Evolutionary conservation across 1,139 yeast genomes (phyloP), one percentile per base, ranked within the genome.

Genomic region (Yarrowia galli): DNA sequence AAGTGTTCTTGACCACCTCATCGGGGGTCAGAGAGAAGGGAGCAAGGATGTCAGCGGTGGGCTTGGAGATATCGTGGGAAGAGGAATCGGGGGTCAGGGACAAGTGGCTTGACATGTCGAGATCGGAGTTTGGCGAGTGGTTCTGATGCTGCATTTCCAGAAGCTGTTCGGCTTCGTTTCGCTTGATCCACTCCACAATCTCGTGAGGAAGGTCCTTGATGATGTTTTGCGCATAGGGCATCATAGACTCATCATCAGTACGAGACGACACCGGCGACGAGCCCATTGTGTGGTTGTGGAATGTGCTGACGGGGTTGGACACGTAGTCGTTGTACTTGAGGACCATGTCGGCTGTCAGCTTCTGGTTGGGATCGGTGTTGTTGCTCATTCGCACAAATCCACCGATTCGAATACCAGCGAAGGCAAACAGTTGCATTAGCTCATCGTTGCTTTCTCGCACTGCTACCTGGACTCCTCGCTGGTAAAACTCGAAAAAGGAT

Each of bases 401-500:
- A 2, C 66, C 56, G 23, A 48, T 61, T 46, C 66, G 45, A 25
- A 61, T 61, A 5, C 66, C 66, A 16, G 54, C 54, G 13, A 61
- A 46, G 13, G 56, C 66, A 35, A 61, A 48, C 46, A 61, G 16
- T 23, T 61, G 66, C 54, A 61, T 61, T 35, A 61, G 66, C 36
- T 61, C 66, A 13, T 61, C 56, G 46, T 61, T 48, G 46, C 46
- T 46, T 13, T 46, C 56, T 22, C 56, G 35, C 8, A 61, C 56
- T 2, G 66, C 66, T 18, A 61, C 46, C 38, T 61, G 66, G 46
- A 61, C 66, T 2, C 56, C 66, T 22, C 48, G 45, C 18, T 61
- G 66, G 56, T 61, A 61, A n/a, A 61, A 61, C 40, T 61, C 66
- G 38, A 48, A 61, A 38, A 61, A 61, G 9, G 66, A 61, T 9